phyloP scores from a whole-genome alignment of 2,329 filamentous ascomycete species.

The Fusarium globosum region DNA sequence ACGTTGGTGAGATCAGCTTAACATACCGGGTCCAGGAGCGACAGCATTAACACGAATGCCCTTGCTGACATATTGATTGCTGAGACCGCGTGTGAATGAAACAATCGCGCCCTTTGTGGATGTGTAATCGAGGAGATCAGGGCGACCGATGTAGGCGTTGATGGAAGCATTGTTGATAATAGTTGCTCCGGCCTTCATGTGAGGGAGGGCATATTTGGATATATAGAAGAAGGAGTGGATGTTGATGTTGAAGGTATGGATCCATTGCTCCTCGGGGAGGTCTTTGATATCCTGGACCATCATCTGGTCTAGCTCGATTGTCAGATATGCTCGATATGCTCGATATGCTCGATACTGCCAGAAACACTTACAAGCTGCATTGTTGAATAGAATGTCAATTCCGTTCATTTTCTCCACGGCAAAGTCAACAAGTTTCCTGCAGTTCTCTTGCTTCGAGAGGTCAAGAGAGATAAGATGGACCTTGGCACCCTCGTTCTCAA shows the following conservation, averaged over 20 bases:
- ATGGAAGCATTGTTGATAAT: constrained; percentile 91
- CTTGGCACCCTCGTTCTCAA: constrained; percentile 74
- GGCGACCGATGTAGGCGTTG: constrained; percentile 84
- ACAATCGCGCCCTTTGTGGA: constrained; percentile 83
- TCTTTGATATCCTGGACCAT: constrained; percentile 78
- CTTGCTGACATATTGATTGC: constrained; percentile 77
- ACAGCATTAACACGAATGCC: constrained; percentile 83
- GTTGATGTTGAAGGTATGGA: constrained; percentile 83
- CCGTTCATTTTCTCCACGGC: constrained; percentile 73
- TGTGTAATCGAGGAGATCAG: constrained; percentile 85
- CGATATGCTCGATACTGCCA: not conserved
- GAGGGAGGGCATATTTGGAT: constrained; percentile 78
- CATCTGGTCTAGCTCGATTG: constrained; percentile 57
- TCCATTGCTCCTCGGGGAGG: constrained; percentile 81
- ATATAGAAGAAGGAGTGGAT: constrained; percentile 86
- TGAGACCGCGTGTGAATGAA: constrained; percentile 80
- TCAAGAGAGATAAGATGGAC: constrained; percentile 74
- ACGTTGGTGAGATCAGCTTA: not conserved
- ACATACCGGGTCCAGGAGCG: constrained; percentile 72
- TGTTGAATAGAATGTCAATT: constrained; percentile 81
- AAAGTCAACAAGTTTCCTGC: constrained; percentile 74
- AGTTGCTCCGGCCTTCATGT: constrained; percentile 78
- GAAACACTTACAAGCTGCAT: constrained; percentile 72
- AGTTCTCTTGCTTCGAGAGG: constrained; percentile 73
- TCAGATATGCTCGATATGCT: not conserved